Evolutionary conservation across 1,139 yeast genomes (phyloP), one percentile per base, ranked within the genome.

Genomic region (Candida tetrigidarum): DNA sequence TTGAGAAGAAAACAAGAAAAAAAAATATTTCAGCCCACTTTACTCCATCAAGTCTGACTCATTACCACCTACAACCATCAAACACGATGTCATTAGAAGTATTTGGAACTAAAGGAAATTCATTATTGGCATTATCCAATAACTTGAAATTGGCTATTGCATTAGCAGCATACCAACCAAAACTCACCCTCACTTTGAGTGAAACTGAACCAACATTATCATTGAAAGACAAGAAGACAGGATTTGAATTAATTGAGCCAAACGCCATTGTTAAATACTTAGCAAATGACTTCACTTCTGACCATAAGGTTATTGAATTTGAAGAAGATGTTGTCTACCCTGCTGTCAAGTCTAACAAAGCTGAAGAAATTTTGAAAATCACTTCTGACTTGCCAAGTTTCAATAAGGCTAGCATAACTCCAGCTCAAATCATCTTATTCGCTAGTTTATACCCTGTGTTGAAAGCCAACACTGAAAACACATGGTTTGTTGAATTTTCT

Each of bases 241-340:
- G 63, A 12, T 78, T 84, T 46, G 78, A 76, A 54, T 74, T 91
- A 53, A 69, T 79, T 50, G 96, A 90, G 64, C 79, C 95, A 27
- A 89, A 91, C 62, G 88, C 97, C 19, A 86, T 91, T 48, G 91
- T 89, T 47, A 82, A 85, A 63, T 89, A 80, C 58, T 70, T 86
- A 49, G 69, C 81, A 40, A 66, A 73, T 18, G 81, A 78, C 53
- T 83, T 76, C 49, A 52, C 60, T 5, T 59, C 50, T 49, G 15
- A 15, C 15, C 52, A 64, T 43, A 47, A 53, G 2, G 55, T 62
- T 20, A 49, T 64, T 27, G 41, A 46, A 8, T 52, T 54, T 28
- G 80, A 60, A 63, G 80, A 63, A 60, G 61, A 56, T 45, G 59
- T 30, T 53, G 57, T 61, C 55, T 76, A 66, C 49, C 42, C 56